Percentiles rank a stretch among this genome's conserved stretches.
These are phyloP conservation scores for Setaria italica DNA, from an alignment of 202 grass and related monocot species.

Conservation along the genomic window DNA sequence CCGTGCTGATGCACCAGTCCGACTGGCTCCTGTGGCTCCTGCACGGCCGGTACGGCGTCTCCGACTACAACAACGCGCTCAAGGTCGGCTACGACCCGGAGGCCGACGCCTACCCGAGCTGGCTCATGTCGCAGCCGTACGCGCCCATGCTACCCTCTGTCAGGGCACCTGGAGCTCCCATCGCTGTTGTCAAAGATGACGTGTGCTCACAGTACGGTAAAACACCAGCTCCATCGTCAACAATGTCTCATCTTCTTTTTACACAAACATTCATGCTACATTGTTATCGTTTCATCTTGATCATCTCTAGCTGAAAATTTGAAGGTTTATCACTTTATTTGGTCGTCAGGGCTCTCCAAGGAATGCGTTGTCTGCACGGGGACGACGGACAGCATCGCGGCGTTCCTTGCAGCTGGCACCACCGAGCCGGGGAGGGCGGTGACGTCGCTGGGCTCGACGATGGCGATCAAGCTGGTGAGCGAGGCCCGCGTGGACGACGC, in stretches of 20 bases:
- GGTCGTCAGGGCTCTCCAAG: constrained; percentile 51
- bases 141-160: constrained; percentile 66
- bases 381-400: constrained; percentile 86
- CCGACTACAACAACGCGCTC: constrained; percentile 85
- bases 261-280: neutral
- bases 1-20: constrained; percentile 85
- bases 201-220: constrained; percentile 67
- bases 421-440: constrained; percentile 66
- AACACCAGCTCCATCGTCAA: neutral
- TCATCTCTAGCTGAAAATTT: neutral
- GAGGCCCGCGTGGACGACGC: constrained; percentile 62
- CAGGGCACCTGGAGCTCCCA: constrained; percentile 59
- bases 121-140: constrained; percentile 74
- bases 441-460: constrained; percentile 79
- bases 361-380: constrained; percentile 68
- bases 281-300: too few relatives aligned
- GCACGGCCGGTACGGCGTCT: constrained; percentile 74
- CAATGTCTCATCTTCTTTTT: neutral
- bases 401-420: constrained; percentile 74
- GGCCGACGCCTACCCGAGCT: constrained; percentile 69
- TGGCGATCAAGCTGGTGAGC: constrained; percentile 88
- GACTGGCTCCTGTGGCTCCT: constrained; percentile 91
- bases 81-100: constrained; percentile 90
- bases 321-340: neutral
- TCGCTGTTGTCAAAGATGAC: constrained; percentile 64